Evolutionary conservation across 306 rosid genomes (phyloP).

Genomic region (Acacia acuminata): DNA sequence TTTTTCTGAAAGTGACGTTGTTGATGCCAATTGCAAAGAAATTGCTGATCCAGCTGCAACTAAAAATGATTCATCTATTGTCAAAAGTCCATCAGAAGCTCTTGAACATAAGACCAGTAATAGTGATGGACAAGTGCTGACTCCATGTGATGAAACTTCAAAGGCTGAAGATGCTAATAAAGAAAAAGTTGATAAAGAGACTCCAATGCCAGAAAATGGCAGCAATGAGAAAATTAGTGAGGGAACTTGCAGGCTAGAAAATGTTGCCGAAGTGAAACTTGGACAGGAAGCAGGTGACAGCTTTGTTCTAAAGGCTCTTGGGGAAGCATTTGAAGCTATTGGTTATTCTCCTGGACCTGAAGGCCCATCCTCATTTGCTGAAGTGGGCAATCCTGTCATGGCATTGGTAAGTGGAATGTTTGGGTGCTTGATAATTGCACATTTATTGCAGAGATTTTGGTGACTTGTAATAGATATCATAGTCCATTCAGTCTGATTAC

Average conservation of each 20-base stretch:
- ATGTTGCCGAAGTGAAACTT: conserved; percentile 36
- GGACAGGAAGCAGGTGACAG: conserved; percentile 44
- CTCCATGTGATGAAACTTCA: conserved; percentile 41
- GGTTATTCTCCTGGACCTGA: conserved; percentile 58
- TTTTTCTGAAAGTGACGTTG: conserved; percentile 56
- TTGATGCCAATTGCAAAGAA: conserved; percentile 50
- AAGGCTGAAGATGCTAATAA: conserved; percentile 48
- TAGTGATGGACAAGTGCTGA: conserved; percentile 40
- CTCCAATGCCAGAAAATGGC: conserved; percentile 43
- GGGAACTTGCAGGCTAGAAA: conserved; percentile 44
- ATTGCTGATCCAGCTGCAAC: conserved; percentile 44
- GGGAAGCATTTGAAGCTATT: conserved; percentile 71
- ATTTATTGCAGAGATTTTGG: conserved; percentile 6
- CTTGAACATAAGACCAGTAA: conserved; percentile 40
- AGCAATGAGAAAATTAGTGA: conserved; percentile 39
- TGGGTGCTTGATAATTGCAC: background rate
- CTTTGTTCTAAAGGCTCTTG: conserved; percentile 57
- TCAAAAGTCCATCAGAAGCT: conserved; percentile 47
- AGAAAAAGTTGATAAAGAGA: conserved; percentile 38
- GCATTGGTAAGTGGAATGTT: conserved; percentile 66
- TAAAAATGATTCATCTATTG: conserved; percentile 47
- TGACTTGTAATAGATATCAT: background rate
- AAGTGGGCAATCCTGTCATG: conserved; percentile 80
- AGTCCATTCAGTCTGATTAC: background rate
- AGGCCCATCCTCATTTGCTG: conserved; percentile 57